Base-by-base conservation (phyloP, 2,329 filamentous ascomycete species). In the Amesomyces nigricolor region DNA sequence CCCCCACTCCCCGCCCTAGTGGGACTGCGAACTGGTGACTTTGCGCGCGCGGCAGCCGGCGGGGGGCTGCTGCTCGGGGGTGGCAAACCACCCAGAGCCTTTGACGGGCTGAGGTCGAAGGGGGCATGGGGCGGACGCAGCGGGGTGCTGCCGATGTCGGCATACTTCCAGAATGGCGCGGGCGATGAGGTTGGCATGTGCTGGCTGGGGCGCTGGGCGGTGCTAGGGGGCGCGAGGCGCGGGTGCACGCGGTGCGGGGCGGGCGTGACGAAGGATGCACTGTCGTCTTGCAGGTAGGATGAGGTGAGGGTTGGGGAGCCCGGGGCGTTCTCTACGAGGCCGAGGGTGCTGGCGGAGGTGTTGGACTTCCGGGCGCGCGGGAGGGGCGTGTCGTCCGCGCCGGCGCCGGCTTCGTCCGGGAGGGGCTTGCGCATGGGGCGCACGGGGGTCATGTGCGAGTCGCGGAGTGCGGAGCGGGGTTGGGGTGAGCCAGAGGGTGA, bases 161-260 rank as follows among this genome's bases (percentile, higher is more conserved):
- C 85, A 70, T 88, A 94, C 69, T 89, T 91, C 89, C 89, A 95
- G 70, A 95, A 94, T 0, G 89, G 88, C 1, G 89, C 89, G 0
- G 89, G 89, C 32, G 87, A 91, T 63, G 86, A 90, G 45, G 89
- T 91, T 35, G 89, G 88, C 81, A 92, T 90, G 68, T 90, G 89
- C 65, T 91, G 87, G 66, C 87, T 91, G 9, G 89, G 89, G 53
- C 88, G 78, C 67, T 91, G 87, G 5, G 87, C 83, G 5, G 89
- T 92, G 65, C 87, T 91, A 0, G 89, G 88, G 30, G 89, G 89
- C 1, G 86, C 88, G 40, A 92, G 78, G 62, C 81, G 82, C 30
- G 89, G 88, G 59, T 88, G 83, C 58, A 89, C 83, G 49, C 85
- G 81, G 44, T 83, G 83, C 7, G 88, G 87, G 8, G 88, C 85